These are phyloP conservation scores for Apiotrichum brassicae DNA, from an alignment of 1,284 basidiomycete species.

Conservation along the genomic window DNA sequence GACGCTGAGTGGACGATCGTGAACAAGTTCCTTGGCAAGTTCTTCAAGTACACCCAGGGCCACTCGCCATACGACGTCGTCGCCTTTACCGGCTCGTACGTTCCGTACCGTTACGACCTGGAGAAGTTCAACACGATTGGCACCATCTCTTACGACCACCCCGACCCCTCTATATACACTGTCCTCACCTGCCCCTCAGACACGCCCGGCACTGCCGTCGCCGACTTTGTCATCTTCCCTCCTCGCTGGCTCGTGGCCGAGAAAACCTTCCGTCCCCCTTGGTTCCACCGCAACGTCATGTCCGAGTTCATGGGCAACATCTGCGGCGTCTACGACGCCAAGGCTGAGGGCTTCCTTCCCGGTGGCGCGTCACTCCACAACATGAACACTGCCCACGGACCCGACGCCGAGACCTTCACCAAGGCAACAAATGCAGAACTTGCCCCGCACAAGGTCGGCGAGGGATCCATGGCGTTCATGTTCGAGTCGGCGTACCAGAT, in stretches of 20 bases:
- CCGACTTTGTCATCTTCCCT: conserved; percentile 23
- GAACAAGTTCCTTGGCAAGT: conserved; percentile 11
- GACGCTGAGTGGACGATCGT: conserved; percentile 51
- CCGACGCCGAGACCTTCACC: conserved; percentile 15
- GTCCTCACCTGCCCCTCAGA: conserved; percentile 38
- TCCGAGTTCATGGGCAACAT: conserved; percentile 23
- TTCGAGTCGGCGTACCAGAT: conserved; percentile 29
- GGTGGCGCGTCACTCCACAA: conserved; percentile 31
- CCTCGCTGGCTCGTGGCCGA: conserved; percentile 39
- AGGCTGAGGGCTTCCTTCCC: conserved; percentile 12
- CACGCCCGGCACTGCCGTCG: conserved; percentile 55
- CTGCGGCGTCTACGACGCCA: conserved; percentile 20
- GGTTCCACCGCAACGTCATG: conserved; percentile 59
- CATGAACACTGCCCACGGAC: conserved; percentile 30
- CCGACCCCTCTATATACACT: conserved; percentile 35
- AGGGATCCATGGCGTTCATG: conserved; percentile 31
- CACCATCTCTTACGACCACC: conserved; percentile 54
- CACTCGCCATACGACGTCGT: conserved; percentile 54
- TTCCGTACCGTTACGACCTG: conserved; percentile 65
- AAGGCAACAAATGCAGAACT: conserved; percentile 12
- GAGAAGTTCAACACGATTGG: conserved; percentile 62
- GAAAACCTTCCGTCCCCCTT: conserved; percentile 43
- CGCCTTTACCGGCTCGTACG: conserved; percentile 63
- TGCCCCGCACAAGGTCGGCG: conserved; percentile 20
- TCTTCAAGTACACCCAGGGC: conserved; percentile 50